These are phyloP conservation scores for Aspergillus homomorphus DNA, from an alignment of 495 filamentous ascomycete genomes.

Conservation along the genomic window DNA sequence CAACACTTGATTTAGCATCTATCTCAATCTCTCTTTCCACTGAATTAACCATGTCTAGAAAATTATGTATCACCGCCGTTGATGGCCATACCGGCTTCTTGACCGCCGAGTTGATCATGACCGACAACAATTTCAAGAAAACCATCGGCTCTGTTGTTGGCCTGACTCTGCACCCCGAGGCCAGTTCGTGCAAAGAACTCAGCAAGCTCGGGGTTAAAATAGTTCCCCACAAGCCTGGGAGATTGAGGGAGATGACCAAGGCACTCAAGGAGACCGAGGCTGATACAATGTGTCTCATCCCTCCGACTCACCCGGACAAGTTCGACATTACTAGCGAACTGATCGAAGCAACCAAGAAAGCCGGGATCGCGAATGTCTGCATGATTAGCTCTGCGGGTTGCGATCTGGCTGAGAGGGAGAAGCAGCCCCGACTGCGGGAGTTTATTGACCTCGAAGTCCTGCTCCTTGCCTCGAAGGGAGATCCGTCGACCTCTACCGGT, in stretches of 20 bases:
- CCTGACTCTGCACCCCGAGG: conserved; percentile 44
- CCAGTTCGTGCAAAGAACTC: conserved; percentile 52
- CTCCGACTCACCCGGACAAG: conserved; percentile 48
- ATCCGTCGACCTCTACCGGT: conserved; percentile 36
- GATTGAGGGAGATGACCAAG: conserved; percentile 34
- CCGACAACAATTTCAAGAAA: conserved; percentile 39
- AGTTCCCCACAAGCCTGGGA: conserved; percentile 42
- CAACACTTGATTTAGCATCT: no score
- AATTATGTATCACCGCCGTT: conserved; percentile 38
- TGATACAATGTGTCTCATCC: conserved; percentile 54
- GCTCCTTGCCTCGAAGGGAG: conserved; percentile 47
- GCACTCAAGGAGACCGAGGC: conserved; percentile 40
- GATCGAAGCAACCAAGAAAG: conserved; percentile 46
- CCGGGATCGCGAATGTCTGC: conserved; percentile 47
- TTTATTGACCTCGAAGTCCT: conserved; percentile 52
- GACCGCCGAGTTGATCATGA: conserved; percentile 53
- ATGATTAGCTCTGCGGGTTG: conserved; percentile 53
- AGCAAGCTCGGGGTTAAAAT: conserved; percentile 50
- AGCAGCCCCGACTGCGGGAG: conserved; percentile 51
- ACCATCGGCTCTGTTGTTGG: conserved; percentile 39
- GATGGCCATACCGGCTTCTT: conserved; percentile 56
- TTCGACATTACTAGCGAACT: conserved; percentile 49
- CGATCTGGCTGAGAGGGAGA: conserved; percentile 50
- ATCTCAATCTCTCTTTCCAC: neutral
- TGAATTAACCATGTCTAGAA: neutral